Evolutionary conservation across 2,329 filamentous ascomycete genomes (phyloP).

Genomic region (Curvularia sp.): DNA sequence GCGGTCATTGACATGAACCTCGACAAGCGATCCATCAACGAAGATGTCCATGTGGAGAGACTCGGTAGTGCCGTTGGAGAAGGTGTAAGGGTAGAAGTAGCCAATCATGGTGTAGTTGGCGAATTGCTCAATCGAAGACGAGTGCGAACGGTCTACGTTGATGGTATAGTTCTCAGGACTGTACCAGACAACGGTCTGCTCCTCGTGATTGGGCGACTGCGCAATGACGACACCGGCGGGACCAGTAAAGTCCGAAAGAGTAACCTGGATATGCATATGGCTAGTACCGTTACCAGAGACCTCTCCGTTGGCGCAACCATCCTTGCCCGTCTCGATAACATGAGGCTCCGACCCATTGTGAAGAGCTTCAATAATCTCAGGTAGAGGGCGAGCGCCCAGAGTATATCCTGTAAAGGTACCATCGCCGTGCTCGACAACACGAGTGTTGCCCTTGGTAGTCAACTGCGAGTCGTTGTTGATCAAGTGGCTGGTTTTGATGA

Average conservation of each 20-base stretch:
- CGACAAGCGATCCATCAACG: constrained; percentile 57
- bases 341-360: constrained; percentile 38
- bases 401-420: constrained; percentile 55
- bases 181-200: constrained; percentile 57
- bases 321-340: constrained; percentile 28
- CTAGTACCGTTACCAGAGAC: constrained; percentile 40
- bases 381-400: constrained; percentile 54
- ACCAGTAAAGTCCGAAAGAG: constrained; percentile 50
- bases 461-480: constrained; percentile 46
- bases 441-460: constrained; percentile 46
- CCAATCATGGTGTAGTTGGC: constrained; percentile 55
- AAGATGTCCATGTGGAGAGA: constrained; percentile 55
- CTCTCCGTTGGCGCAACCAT: constrained; percentile 29
- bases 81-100: constrained; percentile 57
- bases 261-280: constrained; percentile 54
- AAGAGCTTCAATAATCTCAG: constrained; percentile 55
- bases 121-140: constrained; percentile 53
- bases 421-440: constrained; percentile 45
- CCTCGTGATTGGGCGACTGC: constrained; percentile 53
- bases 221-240: constrained; percentile 54
- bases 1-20: constrained; percentile 57
- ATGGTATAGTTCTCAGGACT: constrained; percentile 57
- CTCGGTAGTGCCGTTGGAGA: constrained; percentile 48
- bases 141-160: constrained; percentile 55
- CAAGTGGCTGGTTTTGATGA: constrained; percentile 53